Percentiles rank a stretch among this genome's conserved stretches.
Evolutionary conservation across 805 yeast genomes (phyloP).

Genomic region (Yamadazyma laniorum): DNA sequence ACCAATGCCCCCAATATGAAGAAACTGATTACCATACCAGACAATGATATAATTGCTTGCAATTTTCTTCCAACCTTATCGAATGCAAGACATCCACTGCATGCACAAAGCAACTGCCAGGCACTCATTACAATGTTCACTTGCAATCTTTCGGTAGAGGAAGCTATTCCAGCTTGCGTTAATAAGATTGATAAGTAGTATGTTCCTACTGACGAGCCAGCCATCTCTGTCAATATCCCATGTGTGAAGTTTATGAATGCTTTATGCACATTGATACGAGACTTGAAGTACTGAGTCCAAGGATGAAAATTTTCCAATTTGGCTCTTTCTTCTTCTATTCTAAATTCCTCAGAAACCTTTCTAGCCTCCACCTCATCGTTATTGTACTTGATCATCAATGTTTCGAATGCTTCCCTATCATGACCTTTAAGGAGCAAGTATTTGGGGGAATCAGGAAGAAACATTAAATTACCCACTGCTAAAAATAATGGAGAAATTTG

Average conservation of each 20-base stretch:
- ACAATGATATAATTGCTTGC: conserved; percentile 9
- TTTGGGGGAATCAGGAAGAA: conserved; percentile 23
- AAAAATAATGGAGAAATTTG: conserved; percentile 13
- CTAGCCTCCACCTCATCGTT: conserved; percentile 2
- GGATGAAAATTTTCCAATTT: conserved; percentile 1
- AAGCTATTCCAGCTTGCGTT: conserved; percentile 14
- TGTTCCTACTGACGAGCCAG: conserved; percentile 18
- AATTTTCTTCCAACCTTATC: conserved; percentile 15
- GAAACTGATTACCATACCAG: conserved; percentile 11
- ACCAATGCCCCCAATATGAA: conserved; percentile 13
- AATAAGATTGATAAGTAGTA: conserved; percentile 15
- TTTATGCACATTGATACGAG: conserved; percentile 10
- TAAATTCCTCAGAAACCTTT: conserved; percentile 2
- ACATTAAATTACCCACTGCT: conserved; percentile 13
- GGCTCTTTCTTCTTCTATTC: conserved; percentile 1
- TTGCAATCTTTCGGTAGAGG: conserved; percentile 12
- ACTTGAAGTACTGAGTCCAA: conserved; percentile 11
- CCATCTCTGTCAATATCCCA: conserved; percentile 15
- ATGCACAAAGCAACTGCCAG: conserved; percentile 12
- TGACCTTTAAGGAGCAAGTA: conserved; percentile 16
- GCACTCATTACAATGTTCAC: conserved; percentile 15
- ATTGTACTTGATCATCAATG: conserved; percentile 6
- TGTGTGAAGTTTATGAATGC: conserved; percentile 11
- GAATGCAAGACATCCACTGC: conserved; percentile 10
- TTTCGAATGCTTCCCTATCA: conserved; percentile 15